Evolutionary conservation across 352 stramenopile species (phyloP), one percentile per base, ranked within the genome.

Genomic region (Peronospora destructor): DNA sequence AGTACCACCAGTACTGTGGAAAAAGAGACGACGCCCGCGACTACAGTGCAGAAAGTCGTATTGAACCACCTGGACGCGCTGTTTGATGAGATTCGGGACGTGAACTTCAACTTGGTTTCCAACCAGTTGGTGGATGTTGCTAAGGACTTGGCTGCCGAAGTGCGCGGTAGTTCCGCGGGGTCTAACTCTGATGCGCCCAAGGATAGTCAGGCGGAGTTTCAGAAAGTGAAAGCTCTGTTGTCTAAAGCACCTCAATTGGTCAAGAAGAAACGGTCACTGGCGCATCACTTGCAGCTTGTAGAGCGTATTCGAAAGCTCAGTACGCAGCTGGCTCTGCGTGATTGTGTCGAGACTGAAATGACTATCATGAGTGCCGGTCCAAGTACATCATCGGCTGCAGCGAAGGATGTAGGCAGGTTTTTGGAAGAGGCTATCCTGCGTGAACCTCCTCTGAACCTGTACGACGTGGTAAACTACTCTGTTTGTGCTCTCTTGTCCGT

Each of bases 261-360:
- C 6, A 76, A 87, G 67, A 84, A 83, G 51, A 87, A 87, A 45
- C 61, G 63, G 3, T 75, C 75, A 16, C 60, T 91, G 9, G 71
- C 58, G 1, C 71, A 88, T 46, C 78, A 89, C 33, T 48, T 90
- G 36, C 65, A 77, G 29, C 66, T 90, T 16, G 73, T 87, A 9
- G 64, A 84, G 26, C 65, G 70, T 19, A 87, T 86, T 49, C 68
- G 74, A 10, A 54, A 76, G 23, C 56, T 71, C 8, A 91, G 80
- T 42, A 71, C 70, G 33, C 62, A 86, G 28, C 56, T 78, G 11
- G 68, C 65, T 13, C 56, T 90, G 12, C 74, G 72, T 17, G 69
- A 72, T 2, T 88, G 76, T 47, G 69, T 92, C 17, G 77, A 89
- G 54, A 84, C 72, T 1, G 81, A 92, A 53, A 87, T 88, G 73